Percentiles rank a stretch among this genome's conserved stretches.
Evolutionary conservation across 305 asterid species (phyloP).

Genomic region (Fraxinus dipetala): DNA sequence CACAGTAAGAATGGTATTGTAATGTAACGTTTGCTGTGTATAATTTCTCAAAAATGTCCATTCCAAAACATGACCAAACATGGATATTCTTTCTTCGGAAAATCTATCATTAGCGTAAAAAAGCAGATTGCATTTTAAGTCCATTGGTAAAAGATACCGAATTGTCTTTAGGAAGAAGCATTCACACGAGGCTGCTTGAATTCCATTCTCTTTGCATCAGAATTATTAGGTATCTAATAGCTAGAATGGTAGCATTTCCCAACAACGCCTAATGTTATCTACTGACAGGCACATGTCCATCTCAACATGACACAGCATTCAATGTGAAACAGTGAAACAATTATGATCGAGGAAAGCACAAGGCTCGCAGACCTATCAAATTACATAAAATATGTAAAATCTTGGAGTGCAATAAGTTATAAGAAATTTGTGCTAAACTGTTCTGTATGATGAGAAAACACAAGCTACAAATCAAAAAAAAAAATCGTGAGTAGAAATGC

Average conservation of each 20-base stretch:
- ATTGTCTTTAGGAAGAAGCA: neutral
- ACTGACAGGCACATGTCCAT: neutral
- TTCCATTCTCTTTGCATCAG: neutral
- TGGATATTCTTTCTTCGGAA: neutral
- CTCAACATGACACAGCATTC: neutral
- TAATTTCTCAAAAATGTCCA: neutral
- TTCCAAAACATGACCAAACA: neutral
- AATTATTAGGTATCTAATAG: neutral
- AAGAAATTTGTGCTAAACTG: constrained; percentile 3
- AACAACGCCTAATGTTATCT: neutral
- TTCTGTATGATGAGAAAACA: neutral
- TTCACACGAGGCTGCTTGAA: neutral
- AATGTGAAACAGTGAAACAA: neutral
- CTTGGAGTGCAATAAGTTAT: neutral
- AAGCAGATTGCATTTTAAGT: neutral
- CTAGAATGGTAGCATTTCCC: neutral
- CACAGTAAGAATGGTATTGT: neutral
- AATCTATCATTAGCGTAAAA: neutral
- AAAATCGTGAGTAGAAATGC: neutral
- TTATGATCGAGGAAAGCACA: constrained; percentile 1
- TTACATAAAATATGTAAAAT: neutral
- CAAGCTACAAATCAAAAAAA: neutral
- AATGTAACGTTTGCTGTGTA: neutral
- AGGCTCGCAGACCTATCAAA: neutral
- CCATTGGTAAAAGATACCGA: neutral